A percentile compares a stretch with the other conserved stretches of the same genome.
phyloP scores from a whole-genome alignment of 2,329 filamentous ascomycete genomes.

The Cyclaneusma minus region DNA sequence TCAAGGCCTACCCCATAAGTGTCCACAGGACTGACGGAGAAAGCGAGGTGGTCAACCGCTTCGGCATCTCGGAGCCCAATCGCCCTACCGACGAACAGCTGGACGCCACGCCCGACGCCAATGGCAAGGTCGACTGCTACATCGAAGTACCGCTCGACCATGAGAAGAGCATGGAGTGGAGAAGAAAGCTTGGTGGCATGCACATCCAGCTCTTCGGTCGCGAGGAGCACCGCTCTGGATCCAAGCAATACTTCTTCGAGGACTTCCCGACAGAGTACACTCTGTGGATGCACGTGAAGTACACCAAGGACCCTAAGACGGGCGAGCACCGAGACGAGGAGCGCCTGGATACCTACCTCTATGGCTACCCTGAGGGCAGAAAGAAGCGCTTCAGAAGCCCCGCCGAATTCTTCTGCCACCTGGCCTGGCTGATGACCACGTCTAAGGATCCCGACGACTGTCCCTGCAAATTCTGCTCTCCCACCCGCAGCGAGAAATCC shows the following conservation, averaged over 20 bases:
- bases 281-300: slow-evolving; percentile 42
- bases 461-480: slow-evolving; percentile 39
- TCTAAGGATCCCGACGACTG: slow-evolving; percentile 35
- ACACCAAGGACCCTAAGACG: slow-evolving; percentile 19
- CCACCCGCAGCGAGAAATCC: slow-evolving; percentile 24
- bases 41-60: too few relatives aligned
- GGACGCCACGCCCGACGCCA: slow-evolving; percentile 31
- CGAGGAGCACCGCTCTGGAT: slow-evolving; percentile 13
- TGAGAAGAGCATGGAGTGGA: slow-evolving; percentile 38
- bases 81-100: slow-evolving; percentile 34
- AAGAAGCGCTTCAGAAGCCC: slow-evolving; percentile 42
- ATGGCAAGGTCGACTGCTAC: slow-evolving; percentile 39
- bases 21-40: too few relatives aligned
- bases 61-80: too few relatives aligned
- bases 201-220: slow-evolving; percentile 30
- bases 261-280: slow-evolving; percentile 38
- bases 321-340: slow-evolving; percentile 23
- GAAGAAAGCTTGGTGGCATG: slow-evolving; percentile 42
- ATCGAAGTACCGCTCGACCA: slow-evolving; percentile 31
- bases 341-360: slow-evolving; percentile 42
- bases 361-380: slow-evolving; percentile 39
- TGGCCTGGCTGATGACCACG: slow-evolving; percentile 39
- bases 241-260: slow-evolving; percentile 31
- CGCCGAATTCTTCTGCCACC: slow-evolving; percentile 42
- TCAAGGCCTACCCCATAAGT: too few relatives aligned